Base-by-base conservation (phyloP, 352 stramenopile species). In the Pythium rishiriense region DNA sequence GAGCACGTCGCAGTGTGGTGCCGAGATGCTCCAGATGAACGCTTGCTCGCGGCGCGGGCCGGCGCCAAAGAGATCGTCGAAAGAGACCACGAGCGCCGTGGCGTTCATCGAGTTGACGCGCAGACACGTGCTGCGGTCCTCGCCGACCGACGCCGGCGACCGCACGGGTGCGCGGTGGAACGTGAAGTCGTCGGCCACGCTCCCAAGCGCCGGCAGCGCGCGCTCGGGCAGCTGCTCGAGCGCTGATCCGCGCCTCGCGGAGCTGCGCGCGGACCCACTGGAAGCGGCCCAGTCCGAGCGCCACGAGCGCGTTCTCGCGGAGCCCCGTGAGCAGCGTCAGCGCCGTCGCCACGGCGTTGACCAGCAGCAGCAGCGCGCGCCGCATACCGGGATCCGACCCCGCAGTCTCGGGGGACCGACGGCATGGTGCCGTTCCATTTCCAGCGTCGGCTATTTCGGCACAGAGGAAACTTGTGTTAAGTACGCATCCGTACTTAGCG, bases 21-120 rank as follows among this genome's bases (percentile, higher is more conserved):
- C 68, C 14, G 74, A 82, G 29, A 82, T 79, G 59, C 71, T 79
- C 53, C 64, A 72, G 3, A 62, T n/a, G 33, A 68, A 73, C 14
- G 72, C 45, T 37, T 75, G 59, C 33, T 67, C 59, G n/a, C 70
- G 70, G 0, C 70, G 61, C 19, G 61, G 17, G 2, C 63, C 52
- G 15, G 69, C 65, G 6, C 74, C 70, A 55, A 64, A 78, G n/a
- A 61, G 66, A 48, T 81, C 74, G 47, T 79, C 59, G 39, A 68
- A 81, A 33, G 69, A 26, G 37, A 78, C 57, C 10, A 50, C 62
- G 15, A 72, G 46, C 19, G 33, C 29, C 19, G 70, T 66, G 7
- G 63, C 43, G 39, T 69, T 77, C 47, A 81, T 74, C 14, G 68
- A 66, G 54, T 74, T 71, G 25, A 81, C 62, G 56, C 56, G 67